phyloP scores from a whole-genome alignment of 202 grass and related monocot genomes.

The Schoenoplectus tabernaemontani region DNA sequence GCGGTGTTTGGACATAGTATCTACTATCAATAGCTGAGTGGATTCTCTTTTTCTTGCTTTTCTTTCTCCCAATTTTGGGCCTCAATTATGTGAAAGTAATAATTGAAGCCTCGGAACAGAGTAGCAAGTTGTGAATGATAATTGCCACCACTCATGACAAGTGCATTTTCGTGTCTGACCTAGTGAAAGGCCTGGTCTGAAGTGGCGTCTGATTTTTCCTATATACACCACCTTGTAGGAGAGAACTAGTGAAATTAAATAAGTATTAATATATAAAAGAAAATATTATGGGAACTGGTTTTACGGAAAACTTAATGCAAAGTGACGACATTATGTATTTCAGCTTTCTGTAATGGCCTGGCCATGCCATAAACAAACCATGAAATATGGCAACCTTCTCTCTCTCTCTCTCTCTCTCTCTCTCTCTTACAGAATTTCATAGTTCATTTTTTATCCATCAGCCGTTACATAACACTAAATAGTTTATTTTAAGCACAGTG shows the following conservation, averaged over 20 bases:
- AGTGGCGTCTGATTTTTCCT: neutral
- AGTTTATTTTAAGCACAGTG: neutral
- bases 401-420: too few relatives aligned
- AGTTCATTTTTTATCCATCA: constrained; percentile 7
- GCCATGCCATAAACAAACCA: constrained; percentile 14
- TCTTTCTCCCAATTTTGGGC: neutral
- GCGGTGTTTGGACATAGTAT: neutral
- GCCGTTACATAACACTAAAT: neutral
- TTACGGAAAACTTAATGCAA: neutral
- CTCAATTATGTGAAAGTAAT: neutral
- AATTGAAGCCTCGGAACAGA: neutral
- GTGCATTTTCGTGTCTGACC: neutral
- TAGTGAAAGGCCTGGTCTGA: too few relatives aligned
- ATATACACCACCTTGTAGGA: neutral
- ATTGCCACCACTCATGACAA: neutral
- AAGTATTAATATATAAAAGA: neutral
- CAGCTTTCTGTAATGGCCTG: neutral
- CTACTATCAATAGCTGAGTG: neutral
- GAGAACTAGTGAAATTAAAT: neutral
- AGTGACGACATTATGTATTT: constrained; percentile 3
- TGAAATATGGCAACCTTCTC: constrained; percentile 18
- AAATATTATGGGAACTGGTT: neutral
- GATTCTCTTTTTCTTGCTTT: neutral
- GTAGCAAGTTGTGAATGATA: neutral
- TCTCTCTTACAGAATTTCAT: constrained; percentile 4